Evolutionary conservation across 2,329 filamentous ascomycete species (phyloP).

Genomic region (Cordyceps javanica): DNA sequence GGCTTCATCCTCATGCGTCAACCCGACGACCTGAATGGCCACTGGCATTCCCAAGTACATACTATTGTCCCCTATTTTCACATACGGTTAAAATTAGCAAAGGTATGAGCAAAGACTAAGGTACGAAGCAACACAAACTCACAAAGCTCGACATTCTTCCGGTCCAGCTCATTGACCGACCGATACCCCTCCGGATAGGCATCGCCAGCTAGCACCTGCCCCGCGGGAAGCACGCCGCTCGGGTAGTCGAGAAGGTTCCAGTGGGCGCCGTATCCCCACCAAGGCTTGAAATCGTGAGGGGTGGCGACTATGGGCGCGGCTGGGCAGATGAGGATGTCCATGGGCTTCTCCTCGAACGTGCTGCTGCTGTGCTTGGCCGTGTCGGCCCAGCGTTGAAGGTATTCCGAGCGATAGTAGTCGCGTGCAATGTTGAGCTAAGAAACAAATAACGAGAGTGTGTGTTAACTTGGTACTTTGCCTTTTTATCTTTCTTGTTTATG

Average conservation of each 20-base stretch:
- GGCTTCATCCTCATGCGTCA: conserved; percentile 17
- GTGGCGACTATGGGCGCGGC: no score
- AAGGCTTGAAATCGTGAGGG: neutral
- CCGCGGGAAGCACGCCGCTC: neutral
- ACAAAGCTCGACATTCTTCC: no score
- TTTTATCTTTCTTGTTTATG: neutral
- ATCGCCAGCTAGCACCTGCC: no score
- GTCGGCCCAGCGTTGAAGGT: neutral
- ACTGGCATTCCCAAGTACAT: conserved; percentile 17
- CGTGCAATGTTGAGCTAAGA: neutral
- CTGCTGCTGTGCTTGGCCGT: neutral
- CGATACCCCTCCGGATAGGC: no score
- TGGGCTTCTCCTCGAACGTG: neutral
- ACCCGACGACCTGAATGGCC: conserved; percentile 16
- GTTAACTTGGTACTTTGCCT: neutral
- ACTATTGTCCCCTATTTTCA: conserved; percentile 12
- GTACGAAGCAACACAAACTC: neutral
- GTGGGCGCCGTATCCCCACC: neutral
- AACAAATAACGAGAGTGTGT: neutral
- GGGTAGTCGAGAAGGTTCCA: neutral
- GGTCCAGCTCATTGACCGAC: no score
- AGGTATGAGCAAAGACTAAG: neutral
- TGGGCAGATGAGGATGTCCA: neutral
- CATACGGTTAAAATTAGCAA: neutral
- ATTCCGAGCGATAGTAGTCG: neutral